These are phyloP conservation scores for Maudiozyma pseudohumilis DNA, from an alignment of 805 yeast species.

Conservation along the genomic window DNA sequence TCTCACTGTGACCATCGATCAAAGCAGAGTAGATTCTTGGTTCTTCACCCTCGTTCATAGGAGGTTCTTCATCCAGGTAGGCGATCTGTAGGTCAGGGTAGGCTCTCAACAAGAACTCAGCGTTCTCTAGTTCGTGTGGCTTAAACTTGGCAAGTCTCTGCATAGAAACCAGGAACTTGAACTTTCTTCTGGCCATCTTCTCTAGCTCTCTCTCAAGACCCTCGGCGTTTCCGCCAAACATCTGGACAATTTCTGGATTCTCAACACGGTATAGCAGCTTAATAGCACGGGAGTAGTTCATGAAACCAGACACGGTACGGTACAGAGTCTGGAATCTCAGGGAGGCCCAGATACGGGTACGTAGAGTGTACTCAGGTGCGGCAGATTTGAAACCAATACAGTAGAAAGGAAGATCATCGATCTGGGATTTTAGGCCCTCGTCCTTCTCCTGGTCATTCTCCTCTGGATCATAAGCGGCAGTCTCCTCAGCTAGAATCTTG, in stretches of 20 bases:
- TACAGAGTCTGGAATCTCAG: slow-evolving; percentile 92
- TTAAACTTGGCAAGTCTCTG: slow-evolving; percentile 68
- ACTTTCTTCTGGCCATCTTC: slow-evolving; percentile 77
- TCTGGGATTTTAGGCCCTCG: slow-evolving; percentile 66
- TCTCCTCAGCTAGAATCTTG: slow-evolving; percentile 87
- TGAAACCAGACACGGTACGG: slow-evolving; percentile 95
- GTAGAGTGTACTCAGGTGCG: slow-evolving; percentile 89
- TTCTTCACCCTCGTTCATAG: slow-evolving; percentile 58
- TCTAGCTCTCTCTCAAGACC: slow-evolving; percentile 91
- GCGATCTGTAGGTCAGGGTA: slow-evolving; percentile 86
- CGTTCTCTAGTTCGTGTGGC: slow-evolving; percentile 67
- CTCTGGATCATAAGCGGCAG: slow-evolving; percentile 57
- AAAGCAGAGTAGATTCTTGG: slow-evolving; percentile 65
- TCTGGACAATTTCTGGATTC: slow-evolving; percentile 89
- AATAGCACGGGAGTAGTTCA: slow-evolving; percentile 96
- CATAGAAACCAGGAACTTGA: slow-evolving; percentile 75
- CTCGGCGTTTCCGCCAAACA: slow-evolving; percentile 98
- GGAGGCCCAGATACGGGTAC: slow-evolving; percentile 98
- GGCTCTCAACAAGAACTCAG: slow-evolving; percentile 71
- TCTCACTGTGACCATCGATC: slow-evolving; percentile 73
- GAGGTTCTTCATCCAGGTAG: slow-evolving; percentile 88
- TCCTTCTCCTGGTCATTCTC: slow-evolving; percentile 45
- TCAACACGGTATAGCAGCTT: slow-evolving; percentile 89
- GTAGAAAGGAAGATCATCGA: slow-evolving; percentile 87
- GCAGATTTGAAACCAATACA: slow-evolving; percentile 97